Percentiles rank a stretch among this genome's conserved stretches.
These are phyloP conservation scores for Debaryomyces psychrophilus DNA, from an alignment of 1,139 yeast genomes.

Conservation along the genomic window DNA sequence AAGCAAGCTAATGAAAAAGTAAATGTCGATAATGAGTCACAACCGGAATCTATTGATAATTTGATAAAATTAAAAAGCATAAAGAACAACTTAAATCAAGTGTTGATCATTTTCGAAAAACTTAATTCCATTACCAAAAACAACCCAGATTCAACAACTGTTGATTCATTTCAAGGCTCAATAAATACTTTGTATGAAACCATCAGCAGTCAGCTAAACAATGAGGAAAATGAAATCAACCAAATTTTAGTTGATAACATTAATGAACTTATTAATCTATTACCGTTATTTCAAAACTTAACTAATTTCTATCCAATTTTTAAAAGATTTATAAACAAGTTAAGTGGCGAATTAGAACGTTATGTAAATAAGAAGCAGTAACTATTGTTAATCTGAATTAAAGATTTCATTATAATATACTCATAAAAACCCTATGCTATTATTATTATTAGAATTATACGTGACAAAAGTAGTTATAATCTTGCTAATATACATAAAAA, in stretches of 20 bases:
- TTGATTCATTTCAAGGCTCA: slow-evolving; percentile 40
- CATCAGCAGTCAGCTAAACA: slow-evolving; percentile 38
- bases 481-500: not conserved
- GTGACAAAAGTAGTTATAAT: not conserved
- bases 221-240: slow-evolving; percentile 28
- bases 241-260: slow-evolving; percentile 34
- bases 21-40: slow-evolving; percentile 12
- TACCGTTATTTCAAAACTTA: slow-evolving; percentile 55
- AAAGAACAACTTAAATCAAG: slow-evolving; percentile 47
- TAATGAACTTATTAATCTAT: slow-evolving; percentile 47
- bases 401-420: slow-evolving; percentile 14
- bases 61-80: slow-evolving; percentile 47
- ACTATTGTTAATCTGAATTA: not conserved
- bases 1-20: slow-evolving; percentile 27
- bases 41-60: slow-evolving; percentile 35
- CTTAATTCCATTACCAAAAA: slow-evolving; percentile 32
- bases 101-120: slow-evolving; percentile 48
- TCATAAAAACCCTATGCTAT: not conserved
- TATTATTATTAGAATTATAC: not conserved
- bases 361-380: not conserved
- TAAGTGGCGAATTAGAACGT: slow-evolving; percentile 9
- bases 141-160: slow-evolving; percentile 16
- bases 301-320: slow-evolving; percentile 52
- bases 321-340: slow-evolving; percentile 39
- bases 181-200: slow-evolving; percentile 45